Base-by-base conservation (phyloP, 768 basidiomycete species). In the Rossbeevera mucosa region DNA sequence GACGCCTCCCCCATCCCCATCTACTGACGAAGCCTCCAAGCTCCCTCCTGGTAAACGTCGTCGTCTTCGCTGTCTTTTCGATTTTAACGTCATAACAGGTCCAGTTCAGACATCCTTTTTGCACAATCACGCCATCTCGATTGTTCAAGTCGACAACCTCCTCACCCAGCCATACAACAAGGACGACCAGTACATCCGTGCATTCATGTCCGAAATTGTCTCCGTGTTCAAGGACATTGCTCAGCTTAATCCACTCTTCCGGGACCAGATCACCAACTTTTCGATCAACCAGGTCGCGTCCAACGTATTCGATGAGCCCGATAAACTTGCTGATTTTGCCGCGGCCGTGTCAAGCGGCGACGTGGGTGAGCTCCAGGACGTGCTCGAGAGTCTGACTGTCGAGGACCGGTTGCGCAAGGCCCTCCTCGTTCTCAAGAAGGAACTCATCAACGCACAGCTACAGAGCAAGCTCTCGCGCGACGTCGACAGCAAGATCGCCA, bases 221-320 rank as follows among this genome's bases (percentile, higher is more conserved):
- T 87, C 89, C 42, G 92, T 94, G 33, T 97, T 98, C 82, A 98
- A 98, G 76, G 94, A 97, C 65, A 96, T 98, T 54, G 94, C 94
- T 0, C 91, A 94, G 67, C 80, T 97, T 40, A 95, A 96, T 70
- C 94, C 94, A 2, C 83, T 97, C 58, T 97, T 98, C 85, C 88
- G 94, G 40, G 95, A 97, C 74, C 94, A 97, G 66, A 95, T 97
- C 59, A 93, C 94, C 56, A 93, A 92, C 67, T 96, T 96, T 70
- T 89, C 89, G 14, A 93, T 95, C 70, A 88, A 88, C 66, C 92
- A 95, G 66, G 82, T 91, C 50, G 88, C 93, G 2, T 80, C 88
- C 8, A 96, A 93, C 71, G 89, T 96, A 50, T 97, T 98, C 60
- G 94, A 97, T 64, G 94, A 97, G 64, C 95, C 95, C 0, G 94